A percentile compares a stretch with the other conserved stretches of the same genome.
phyloP scores from a whole-genome alignment of 2,329 filamentous ascomycete species.

The Fusarium virguliforme region DNA sequence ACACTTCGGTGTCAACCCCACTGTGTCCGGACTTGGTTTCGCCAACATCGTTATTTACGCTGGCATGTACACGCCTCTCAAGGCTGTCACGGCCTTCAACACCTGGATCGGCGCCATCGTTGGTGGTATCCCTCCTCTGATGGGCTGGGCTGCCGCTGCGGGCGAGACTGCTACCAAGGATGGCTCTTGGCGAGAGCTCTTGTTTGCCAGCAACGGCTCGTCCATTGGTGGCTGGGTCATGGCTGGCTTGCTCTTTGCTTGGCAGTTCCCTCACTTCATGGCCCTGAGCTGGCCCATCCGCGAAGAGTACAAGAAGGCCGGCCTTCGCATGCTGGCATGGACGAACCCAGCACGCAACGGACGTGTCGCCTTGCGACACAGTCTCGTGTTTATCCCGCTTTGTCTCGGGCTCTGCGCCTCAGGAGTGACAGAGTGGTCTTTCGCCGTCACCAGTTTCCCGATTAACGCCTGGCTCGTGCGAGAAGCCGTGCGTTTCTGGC shows the following conservation, averaged over 20 bases:
- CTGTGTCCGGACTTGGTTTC: conserved; percentile 87
- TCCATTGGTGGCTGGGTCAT: conserved; percentile 89
- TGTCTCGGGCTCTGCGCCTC: conserved; percentile 84
- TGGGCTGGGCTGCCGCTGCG: conserved; percentile 98
- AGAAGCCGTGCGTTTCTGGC: conserved; percentile 88
- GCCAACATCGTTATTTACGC: conserved; percentile 93
- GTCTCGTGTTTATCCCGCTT: conserved; percentile 87
- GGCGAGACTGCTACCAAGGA: conserved; percentile 86
- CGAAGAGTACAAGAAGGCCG: conserved; percentile 85
- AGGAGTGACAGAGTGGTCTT: conserved; percentile 88
- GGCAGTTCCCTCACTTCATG: conserved; percentile 99
- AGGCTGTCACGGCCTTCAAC: conserved; percentile 87
- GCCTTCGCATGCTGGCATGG: conserved; percentile 84
- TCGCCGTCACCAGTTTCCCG: conserved; percentile 83
- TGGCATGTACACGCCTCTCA: conserved; percentile 92
- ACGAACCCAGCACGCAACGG: conserved; percentile 88
- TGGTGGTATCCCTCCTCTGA: conserved; percentile 92
- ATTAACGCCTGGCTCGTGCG: conserved; percentile 89
- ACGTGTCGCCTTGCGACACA: conserved; percentile 90
- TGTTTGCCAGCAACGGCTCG: conserved; percentile 76
- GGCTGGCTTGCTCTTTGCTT: conserved; percentile 87
- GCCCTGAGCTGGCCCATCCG: conserved; percentile 90
- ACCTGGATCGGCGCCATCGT: conserved; percentile 96
- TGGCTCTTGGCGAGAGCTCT: conserved; percentile 83
- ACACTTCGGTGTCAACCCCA: conserved; percentile 94